A percentile compares a stretch with the other conserved stretches of the same genome.
phyloP scores from a whole-genome alignment of 352 stramenopile genomes.

The Plasmopara halstedii region DNA sequence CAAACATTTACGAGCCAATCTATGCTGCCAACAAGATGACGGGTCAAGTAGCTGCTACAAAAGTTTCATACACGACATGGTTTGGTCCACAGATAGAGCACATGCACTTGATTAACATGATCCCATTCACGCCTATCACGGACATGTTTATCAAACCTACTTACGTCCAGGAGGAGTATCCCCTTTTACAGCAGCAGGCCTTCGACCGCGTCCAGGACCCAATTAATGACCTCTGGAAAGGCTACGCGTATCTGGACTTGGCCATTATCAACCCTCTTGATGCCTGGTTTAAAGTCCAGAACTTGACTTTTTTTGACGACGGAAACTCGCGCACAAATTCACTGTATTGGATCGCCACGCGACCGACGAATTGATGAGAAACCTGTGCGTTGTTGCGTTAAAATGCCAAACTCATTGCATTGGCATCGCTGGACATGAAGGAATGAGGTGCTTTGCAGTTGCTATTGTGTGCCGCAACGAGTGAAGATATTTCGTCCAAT shows the following conservation, averaged over 20 bases:
- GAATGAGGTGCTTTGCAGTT: too few relatives aligned
- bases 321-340: slow-evolving; percentile 85
- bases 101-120: slow-evolving; percentile 89
- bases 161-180: slow-evolving; percentile 78
- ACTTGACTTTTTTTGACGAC: slow-evolving; percentile 75
- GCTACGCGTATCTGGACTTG: slow-evolving; percentile 78
- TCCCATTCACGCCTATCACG: slow-evolving; percentile 86
- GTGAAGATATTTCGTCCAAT: too few relatives aligned
- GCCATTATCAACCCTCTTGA: slow-evolving; percentile 68
- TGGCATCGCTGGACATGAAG: background rate
- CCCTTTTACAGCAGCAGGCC: slow-evolving; percentile 61
- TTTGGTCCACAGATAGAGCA: slow-evolving; percentile 79
- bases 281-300: slow-evolving; percentile 64
- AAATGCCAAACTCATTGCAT: background rate
- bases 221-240: slow-evolving; percentile 75
- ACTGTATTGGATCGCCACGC: slow-evolving; percentile 86
- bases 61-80: slow-evolving; percentile 85
- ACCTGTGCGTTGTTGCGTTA: background rate
- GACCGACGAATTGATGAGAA: slow-evolving; percentile 5
- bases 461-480: background rate
- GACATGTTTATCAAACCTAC: slow-evolving; percentile 50
- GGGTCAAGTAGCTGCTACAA: slow-evolving; percentile 66
- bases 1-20: slow-evolving; percentile 59
- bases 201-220: slow-evolving; percentile 47
- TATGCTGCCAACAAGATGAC: slow-evolving; percentile 82